Evolutionary conservation across 306 rosid genomes (phyloP).

Genomic region (Acmispon strigosus): DNA sequence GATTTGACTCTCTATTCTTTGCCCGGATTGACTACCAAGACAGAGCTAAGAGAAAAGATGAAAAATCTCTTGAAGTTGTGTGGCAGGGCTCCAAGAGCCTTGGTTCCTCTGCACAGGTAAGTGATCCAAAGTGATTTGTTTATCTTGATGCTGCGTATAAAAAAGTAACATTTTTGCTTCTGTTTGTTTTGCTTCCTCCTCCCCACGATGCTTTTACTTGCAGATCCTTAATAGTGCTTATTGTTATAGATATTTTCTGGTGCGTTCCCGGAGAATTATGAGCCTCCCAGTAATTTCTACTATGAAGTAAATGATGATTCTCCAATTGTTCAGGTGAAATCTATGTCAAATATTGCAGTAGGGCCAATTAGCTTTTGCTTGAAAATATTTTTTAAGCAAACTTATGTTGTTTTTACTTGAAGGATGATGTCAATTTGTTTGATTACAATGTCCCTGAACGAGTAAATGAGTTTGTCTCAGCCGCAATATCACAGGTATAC

Average conservation of each 20-base stretch:
- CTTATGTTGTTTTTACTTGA: constrained; percentile 12
- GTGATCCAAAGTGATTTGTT: constrained; percentile 10
- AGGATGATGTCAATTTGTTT: constrained; percentile 64
- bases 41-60: constrained; percentile 55
- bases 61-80: constrained; percentile 72
- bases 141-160: not conserved
- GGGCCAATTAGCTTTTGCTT: not conserved
- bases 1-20: constrained; percentile 75
- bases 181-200: not conserved
- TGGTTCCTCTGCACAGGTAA: constrained; percentile 71
- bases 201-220: not conserved
- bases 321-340: constrained; percentile 62
- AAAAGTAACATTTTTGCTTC: not conserved
- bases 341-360: not conserved
- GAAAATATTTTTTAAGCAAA: not conserved
- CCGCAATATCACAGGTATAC: constrained; percentile 63
- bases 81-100: constrained; percentile 75
- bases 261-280: constrained; percentile 68
- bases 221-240: not conserved
- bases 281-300: constrained; percentile 63
- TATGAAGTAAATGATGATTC: constrained; percentile 56
- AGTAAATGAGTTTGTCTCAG: constrained; percentile 69
- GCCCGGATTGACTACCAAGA: constrained; percentile 88
- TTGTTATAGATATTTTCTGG: constrained; percentile 62
- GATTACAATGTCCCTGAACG: constrained; percentile 70